phyloP scores from a whole-genome alignment of 768 basidiomycete species.

The Termitomyces eurrhizus region DNA sequence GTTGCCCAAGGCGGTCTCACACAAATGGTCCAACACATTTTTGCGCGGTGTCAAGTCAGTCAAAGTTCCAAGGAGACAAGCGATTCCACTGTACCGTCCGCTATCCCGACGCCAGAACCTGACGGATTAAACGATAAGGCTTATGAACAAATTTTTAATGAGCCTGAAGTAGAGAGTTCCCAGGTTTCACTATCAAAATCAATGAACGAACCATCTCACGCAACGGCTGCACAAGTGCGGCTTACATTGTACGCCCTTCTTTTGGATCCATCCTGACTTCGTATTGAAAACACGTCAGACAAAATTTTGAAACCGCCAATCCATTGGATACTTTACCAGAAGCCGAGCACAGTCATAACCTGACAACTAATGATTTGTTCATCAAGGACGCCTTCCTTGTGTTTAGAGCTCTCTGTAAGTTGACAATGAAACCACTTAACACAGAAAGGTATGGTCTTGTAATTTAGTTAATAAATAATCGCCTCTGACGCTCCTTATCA shows the following conservation, averaged over 20 bases:
- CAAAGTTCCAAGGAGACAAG: slow-evolving; percentile 19
- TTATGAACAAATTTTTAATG: background rate
- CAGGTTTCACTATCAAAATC: slow-evolving; percentile 9
- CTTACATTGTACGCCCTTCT: slow-evolving; percentile 15
- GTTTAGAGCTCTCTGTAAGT: slow-evolving; percentile 93
- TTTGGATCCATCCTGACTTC: background rate
- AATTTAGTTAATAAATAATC: background rate
- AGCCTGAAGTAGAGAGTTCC: slow-evolving; percentile 7
- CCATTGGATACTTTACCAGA: slow-evolving; percentile 32
- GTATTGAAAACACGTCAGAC: slow-evolving; percentile 18
- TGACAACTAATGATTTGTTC: slow-evolving; percentile 84
- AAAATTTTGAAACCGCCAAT: slow-evolving; percentile 31
- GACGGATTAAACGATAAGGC: slow-evolving; percentile 4
- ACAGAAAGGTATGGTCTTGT: slow-evolving; percentile 70
- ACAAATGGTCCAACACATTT: slow-evolving; percentile 98
- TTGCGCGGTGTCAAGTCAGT: slow-evolving; percentile 66
- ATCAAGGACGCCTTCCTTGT: slow-evolving; percentile 98
- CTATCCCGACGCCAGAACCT: slow-evolving; percentile 10
- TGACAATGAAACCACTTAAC: slow-evolving; percentile 96
- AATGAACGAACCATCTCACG: slow-evolving; percentile 2
- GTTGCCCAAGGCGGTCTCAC: slow-evolving; percentile 97
- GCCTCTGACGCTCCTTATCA: slow-evolving; percentile 22
- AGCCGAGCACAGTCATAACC: slow-evolving; percentile 34
- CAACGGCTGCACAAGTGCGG: background rate
- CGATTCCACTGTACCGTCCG: slow-evolving; percentile 13